Conservation (phyloP, 2,329 filamentous ascomycete species). For the Cladophialophora psammophila region DNA sequence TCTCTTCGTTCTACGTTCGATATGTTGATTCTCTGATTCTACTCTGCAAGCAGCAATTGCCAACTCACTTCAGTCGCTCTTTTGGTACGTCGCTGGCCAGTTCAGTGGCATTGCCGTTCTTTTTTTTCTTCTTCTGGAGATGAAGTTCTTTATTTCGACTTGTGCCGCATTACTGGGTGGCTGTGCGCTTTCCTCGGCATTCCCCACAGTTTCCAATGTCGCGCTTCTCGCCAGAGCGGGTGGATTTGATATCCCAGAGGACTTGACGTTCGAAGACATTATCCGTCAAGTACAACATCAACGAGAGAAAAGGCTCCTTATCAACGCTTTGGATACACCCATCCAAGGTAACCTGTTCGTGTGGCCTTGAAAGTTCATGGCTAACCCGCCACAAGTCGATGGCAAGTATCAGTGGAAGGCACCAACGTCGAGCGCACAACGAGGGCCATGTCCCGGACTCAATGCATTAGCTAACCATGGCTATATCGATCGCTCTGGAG, state of each 20-base stretch:
- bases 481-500: constrained; percentile 52
- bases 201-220: constrained; percentile 29
- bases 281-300: constrained; percentile 20
- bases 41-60: constrained; percentile 2
- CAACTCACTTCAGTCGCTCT: constrained; percentile 26
- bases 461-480: constrained; percentile 55
- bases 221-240: constrained; percentile 27
- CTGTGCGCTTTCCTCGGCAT: constrained; percentile 9
- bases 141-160: constrained; percentile 17
- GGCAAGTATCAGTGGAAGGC: constrained; percentile 47
- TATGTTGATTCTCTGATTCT: background rate
- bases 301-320: constrained; percentile 41
- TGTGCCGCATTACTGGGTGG: constrained; percentile 11
- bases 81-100: constrained; percentile 12
- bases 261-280: constrained; percentile 31
- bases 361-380: background rate
- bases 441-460: constrained; percentile 52
- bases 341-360: constrained; percentile 41
- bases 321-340: constrained; percentile 39
- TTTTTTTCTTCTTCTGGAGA: constrained; percentile 13
- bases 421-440: constrained; percentile 48
- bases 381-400: constrained; percentile 41
- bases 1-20: background rate
- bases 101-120: constrained; percentile 9
- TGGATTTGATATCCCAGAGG: constrained; percentile 25